Conservation (phyloP, 2,329 filamentous ascomycete genomes). For the Fusarium staphyleae region DNA sequence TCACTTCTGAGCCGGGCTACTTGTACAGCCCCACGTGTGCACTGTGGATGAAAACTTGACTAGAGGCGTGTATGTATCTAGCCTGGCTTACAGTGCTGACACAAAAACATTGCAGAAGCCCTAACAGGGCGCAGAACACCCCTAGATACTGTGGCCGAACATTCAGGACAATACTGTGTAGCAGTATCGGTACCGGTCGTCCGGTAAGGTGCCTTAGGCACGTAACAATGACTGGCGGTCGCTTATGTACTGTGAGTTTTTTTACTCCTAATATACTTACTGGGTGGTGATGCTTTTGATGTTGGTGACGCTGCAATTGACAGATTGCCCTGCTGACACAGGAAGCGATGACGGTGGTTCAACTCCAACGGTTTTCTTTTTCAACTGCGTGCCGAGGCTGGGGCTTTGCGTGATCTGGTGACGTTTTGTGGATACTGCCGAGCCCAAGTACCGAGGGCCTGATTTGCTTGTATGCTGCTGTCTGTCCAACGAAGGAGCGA, state of each 20-base stretch:
- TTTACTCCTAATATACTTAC: not conserved
- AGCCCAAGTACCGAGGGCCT: constrained; percentile 14
- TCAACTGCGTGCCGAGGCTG: not conserved
- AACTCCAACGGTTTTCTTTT: not conserved
- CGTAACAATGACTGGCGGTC: not conserved
- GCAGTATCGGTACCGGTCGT: not conserved
- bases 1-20: no score
- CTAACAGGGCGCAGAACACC: not conserved
- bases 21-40: constrained; percentile 8
- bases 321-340: not conserved
- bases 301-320: not conserved
- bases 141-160: not conserved
- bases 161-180: not conserved
- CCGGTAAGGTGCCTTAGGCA: not conserved
- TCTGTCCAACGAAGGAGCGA: no score
- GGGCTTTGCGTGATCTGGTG: constrained; percentile 5
- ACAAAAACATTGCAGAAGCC: not conserved
- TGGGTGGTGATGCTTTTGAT: not conserved
- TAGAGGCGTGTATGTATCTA: constrained; percentile 13
- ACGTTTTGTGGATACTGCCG: constrained; percentile 13
- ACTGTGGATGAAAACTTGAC: constrained; percentile 1
- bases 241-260: no score
- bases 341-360: not conserved
- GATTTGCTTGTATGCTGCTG: constrained; percentile 15
- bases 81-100: constrained; percentile 9